These are phyloP conservation scores for Styphnolobium japonicum DNA, from an alignment of 306 rosid genomes.

Conservation along the genomic window DNA sequence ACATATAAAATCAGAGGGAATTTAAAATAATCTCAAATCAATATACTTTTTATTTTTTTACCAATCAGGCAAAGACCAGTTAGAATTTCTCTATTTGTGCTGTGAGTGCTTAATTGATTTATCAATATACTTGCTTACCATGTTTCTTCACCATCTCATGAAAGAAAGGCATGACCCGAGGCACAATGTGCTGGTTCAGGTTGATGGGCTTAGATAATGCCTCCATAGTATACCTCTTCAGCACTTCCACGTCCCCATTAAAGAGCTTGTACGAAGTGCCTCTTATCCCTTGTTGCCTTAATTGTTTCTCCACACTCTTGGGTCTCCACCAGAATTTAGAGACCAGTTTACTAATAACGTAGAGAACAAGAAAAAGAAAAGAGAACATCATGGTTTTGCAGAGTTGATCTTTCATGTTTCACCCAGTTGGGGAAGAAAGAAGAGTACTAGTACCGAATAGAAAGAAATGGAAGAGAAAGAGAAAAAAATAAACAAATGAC, in stretches of 20 bases:
- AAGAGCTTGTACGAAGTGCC: slow-evolving; percentile 42
- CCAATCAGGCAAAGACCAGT: too few species aligned
- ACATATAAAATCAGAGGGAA: not conserved
- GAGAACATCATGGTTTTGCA: slow-evolving; percentile 3
- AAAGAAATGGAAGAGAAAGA: too few species aligned
- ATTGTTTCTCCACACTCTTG: slow-evolving; percentile 22
- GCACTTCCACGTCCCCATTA: slow-evolving; percentile 34
- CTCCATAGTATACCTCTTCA: slow-evolving; percentile 4
- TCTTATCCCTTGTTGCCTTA: slow-evolving; percentile 39
- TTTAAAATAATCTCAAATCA: not conserved
- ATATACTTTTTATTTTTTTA: too few species aligned
- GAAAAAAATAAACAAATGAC: too few species aligned
- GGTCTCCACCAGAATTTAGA: slow-evolving; percentile 40
- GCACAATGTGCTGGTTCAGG: slow-evolving; percentile 22
- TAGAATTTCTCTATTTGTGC: too few species aligned
- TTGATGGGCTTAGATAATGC: slow-evolving; percentile 34
- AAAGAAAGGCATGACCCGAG: slow-evolving; percentile 43
- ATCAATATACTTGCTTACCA: too few species aligned
- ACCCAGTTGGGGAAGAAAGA: not conserved
- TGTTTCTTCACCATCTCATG: slow-evolving; percentile 25
- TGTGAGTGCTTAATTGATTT: too few species aligned
- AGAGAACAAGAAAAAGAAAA: not conserved
- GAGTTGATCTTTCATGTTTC: slow-evolving; percentile 14
- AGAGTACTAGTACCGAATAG: too few species aligned
- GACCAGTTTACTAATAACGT: not conserved